Base-by-base conservation (phyloP, 1,284 basidiomycete species). In the Ustilago cynodontis region DNA sequence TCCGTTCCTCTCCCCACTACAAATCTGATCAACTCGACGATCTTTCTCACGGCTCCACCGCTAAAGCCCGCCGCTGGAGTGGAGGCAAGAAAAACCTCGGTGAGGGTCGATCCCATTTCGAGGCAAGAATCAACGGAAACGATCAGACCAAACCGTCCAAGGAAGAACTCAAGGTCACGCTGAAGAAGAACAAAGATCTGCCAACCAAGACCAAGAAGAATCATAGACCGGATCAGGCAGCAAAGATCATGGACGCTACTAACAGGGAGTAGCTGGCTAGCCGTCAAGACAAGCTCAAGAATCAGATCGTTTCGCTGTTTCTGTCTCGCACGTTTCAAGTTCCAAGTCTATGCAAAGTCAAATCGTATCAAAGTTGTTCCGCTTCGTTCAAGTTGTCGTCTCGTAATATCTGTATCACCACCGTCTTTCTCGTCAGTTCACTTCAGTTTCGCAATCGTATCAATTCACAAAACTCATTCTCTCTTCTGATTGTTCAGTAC, bases 121-220 rank as follows among this genome's bases (percentile, higher is more conserved):
- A 75, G 53, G 20, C 51, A 16, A 41, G 67, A n/a, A 31, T 59
- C 39, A 59, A 28, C 39, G 47, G 7, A 2, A 53, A 51, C 11
- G 63, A 66, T 24, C 66, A 69, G 26, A 53, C 28, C 2, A 75
- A 69, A 2, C 56, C 33, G 8, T 39, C 22, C 33, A 58, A 24
- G 10, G 47, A 62, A 16, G 57, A 75, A 29, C 43, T 63, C 18
- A 59, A 69, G 24, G 62, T 75, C n/a, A 41, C 47, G 22, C 59
- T 75, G 22, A 75, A 75, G 58, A 75, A 75, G 64, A 75, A 75
- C 43, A 75, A 71, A 50, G 72, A 75, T 53, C 50, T 75, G 33
- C 55, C 63, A 10, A 75, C 72, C 0, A 55, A 57, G 28, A 45
- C 65, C 11, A 75, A 75, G 68, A 76, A 76, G 53, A 76, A 76